These are phyloP conservation scores for Rosa hybrid DNA, from an alignment of 331 rosid genomes.

Conservation along the genomic window DNA sequence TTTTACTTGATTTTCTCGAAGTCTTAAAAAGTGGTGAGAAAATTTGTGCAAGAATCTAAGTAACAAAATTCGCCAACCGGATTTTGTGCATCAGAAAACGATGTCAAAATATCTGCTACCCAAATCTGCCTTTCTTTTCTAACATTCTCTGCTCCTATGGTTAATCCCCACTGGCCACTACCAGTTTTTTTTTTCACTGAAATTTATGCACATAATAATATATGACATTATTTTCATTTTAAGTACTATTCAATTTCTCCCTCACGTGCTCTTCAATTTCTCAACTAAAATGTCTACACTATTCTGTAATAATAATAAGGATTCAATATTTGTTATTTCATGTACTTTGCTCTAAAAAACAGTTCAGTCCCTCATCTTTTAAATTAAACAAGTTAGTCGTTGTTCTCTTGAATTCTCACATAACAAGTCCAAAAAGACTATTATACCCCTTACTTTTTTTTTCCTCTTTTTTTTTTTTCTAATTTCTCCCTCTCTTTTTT, in stretches of 20 bases:
- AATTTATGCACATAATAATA: slow-evolving; percentile 17
- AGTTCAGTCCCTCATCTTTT: too few species aligned
- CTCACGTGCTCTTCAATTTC: slow-evolving; percentile 13
- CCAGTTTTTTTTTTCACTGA: slow-evolving; percentile 29
- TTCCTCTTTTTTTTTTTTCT: too few species aligned
- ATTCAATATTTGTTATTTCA: too few species aligned
- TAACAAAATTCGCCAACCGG: slow-evolving; percentile 9
- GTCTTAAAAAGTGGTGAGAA: slow-evolving; percentile 12
- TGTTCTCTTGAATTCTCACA: too few species aligned
- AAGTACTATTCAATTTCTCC: background rate
- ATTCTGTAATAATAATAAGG: background rate
- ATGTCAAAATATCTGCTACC: slow-evolving; percentile 3
- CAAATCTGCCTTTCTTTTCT: slow-evolving; percentile 10
- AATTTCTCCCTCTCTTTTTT: too few species aligned
- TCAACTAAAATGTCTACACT: background rate
- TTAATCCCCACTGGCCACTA: slow-evolving; percentile 1
- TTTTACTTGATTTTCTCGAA: background rate
- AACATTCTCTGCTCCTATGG: slow-evolving; percentile 36
- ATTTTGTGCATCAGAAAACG: slow-evolving; percentile 12
- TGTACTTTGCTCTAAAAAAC: too few species aligned
- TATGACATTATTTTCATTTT: background rate
- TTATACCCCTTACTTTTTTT: too few species aligned
- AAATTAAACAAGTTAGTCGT: too few species aligned
- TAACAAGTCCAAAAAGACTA: too few species aligned
- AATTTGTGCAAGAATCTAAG: slow-evolving; percentile 11